Base-by-base conservation (phyloP, 257 asterid genomes). In the Primulina tabacum region DNA sequence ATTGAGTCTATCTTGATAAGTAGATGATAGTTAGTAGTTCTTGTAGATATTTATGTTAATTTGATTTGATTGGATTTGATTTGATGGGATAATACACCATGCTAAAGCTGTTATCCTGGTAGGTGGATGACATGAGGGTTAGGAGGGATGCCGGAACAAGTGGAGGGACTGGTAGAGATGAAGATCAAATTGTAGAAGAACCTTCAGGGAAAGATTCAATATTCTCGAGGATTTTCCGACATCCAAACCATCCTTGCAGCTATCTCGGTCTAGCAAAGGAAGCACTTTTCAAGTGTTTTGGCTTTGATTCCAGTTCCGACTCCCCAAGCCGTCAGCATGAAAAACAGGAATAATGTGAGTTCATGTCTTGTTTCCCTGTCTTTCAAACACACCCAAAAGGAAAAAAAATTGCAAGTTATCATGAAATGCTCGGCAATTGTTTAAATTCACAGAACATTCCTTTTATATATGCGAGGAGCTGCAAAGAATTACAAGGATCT, bases 201-300 rank as follows among this genome's bases (percentile, higher is more conserved):
- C 68, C 83, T 35, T 47, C 85, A 38, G 14, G 17, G 5, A 77
- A 81, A 72, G 85, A 73, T 17, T 52, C 77, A 2, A 29, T 18
- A 38, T 16, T 72, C 59, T 61, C 43, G 57, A 73, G 70, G 62
- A 65, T 72, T 55, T 64, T 76, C 68, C 71, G 60, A 16, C 80
- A 37, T 56, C 78, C 88, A 21, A 67, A 59, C 64, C 92, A 88
- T 76, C 95, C 92, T 64, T 88, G 95, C 81, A 80, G 71, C 80
- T 88, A 77, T 66, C 64, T 84, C 3, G 84, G 81, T 67, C 75
- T 78, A 30, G 83, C 76, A 1, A 88, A 82, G 73, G 80, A 67
- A 34, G 92, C 95, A 5, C 67, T 84, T 64, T 77, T 88, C 6
- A 88, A 88, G 79, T 88, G 95, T 56, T 73, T 88, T 18, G 95